phyloP scores from a whole-genome alignment of 2,329 filamentous ascomycete species.

The Fusarium kyushuense region DNA sequence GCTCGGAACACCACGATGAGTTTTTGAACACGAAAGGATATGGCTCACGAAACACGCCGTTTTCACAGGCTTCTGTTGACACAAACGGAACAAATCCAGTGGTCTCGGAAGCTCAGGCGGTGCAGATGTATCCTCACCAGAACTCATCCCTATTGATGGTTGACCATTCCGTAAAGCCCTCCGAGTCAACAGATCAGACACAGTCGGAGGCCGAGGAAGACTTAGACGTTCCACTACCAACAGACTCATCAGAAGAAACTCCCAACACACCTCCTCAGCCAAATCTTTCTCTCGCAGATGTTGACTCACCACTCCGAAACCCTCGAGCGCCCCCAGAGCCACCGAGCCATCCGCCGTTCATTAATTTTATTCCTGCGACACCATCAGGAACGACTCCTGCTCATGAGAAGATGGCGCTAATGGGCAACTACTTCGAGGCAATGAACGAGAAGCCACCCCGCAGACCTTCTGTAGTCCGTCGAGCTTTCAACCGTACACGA shows the following conservation, averaged over 20 bases:
- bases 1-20: slow-evolving; percentile 66
- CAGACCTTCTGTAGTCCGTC: slow-evolving; percentile 64
- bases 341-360: slow-evolving; percentile 56
- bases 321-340: slow-evolving; percentile 70
- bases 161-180: slow-evolving; percentile 65
- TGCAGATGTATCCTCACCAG: slow-evolving; percentile 73
- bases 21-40: slow-evolving; percentile 65
- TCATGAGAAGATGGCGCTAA: slow-evolving; percentile 62
- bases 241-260: slow-evolving; percentile 53
- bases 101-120: slow-evolving; percentile 71
- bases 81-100: slow-evolving; percentile 72
- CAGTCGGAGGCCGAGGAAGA: slow-evolving; percentile 41
- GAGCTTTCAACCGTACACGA: slow-evolving; percentile 65
- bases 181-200: slow-evolving; percentile 57
- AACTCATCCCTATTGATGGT: slow-evolving; percentile 73
- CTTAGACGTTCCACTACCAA: slow-evolving; percentile 49
- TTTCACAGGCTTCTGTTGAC: slow-evolving; percentile 71
- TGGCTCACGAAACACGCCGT: slow-evolving; percentile 70
- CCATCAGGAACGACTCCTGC: slow-evolving; percentile 70
- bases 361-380: slow-evolving; percentile 73
- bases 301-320: slow-evolving; percentile 73
- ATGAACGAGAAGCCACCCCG: slow-evolving; percentile 59
- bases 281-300: slow-evolving; percentile 62
- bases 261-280: slow-evolving; percentile 67
- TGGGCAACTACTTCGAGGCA: slow-evolving; percentile 67